Evolutionary conservation across 345 rosid genomes (phyloP), one percentile per base, ranked within the genome.

Genomic region (Camelina sativa): DNA sequence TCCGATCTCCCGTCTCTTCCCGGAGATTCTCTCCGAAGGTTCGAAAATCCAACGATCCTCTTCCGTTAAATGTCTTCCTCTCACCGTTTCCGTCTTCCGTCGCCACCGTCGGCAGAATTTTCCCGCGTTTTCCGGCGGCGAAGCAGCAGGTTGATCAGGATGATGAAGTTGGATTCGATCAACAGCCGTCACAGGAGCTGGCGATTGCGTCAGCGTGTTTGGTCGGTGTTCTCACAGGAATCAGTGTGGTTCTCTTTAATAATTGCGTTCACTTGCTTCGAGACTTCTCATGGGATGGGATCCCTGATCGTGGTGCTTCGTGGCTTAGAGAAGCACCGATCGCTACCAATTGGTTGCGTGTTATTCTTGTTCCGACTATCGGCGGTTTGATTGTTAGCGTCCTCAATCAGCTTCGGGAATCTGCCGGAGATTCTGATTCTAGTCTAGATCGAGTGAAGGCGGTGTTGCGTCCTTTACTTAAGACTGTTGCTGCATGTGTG

Each of bases 231-330:
- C 79, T 91, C 37, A 91, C 97, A 0, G 96, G 98, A n/a, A 12
- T 93, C 9, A 85, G 84, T 7, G 97, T 93, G 15, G 96, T 93
- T 17, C 61, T 89, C 11, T 93, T 93, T 85, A 93, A 93, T 68
- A 86, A 86, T 15, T 77, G 82, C 17, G 94, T 91, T 32, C 92
- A 84, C 60, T 88, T 85, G 75, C 81, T 93, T 34, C 91, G 98
- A 7, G 98, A 91, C 77, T 75, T 89, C 43, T 88, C 86, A 65
- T 91, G 97, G 98, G 96, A 91, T 62, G 98, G 94, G 30, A 93
- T 91, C 25, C 96, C 98, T 6, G 75, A 81, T 41, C 80, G 92
- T 50, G 97, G 97, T 28, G 96, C 98, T 22, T 87, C 91, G 32
- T 91, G 89, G 96, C 82, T 91, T 25, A 85, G 98, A 68, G 91